Conservation (phyloP, 208 protist species). For the Leishmania lainsoni region DNA sequence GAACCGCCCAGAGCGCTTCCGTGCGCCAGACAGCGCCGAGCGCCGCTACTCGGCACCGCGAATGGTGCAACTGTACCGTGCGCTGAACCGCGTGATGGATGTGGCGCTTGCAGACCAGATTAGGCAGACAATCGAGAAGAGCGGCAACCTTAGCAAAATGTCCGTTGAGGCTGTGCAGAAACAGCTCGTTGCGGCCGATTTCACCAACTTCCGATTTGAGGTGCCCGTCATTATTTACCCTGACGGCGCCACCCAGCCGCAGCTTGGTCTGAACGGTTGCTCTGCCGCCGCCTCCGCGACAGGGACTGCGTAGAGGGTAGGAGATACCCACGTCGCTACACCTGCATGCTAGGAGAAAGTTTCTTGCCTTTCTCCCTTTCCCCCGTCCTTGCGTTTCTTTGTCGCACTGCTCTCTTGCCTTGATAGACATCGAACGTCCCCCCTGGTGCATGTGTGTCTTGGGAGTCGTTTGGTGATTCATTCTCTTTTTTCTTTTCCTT, state of each 20-base stretch:
- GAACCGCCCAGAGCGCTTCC: slow-evolving; percentile 85
- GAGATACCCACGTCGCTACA: background rate
- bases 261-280: slow-evolving; percentile 62
- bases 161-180: slow-evolving; percentile 60
- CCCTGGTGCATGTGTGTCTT: background rate
- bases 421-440: background rate
- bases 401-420: background rate
- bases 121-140: slow-evolving; percentile 27
- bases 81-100: slow-evolving; percentile 85
- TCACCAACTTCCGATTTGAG: slow-evolving; percentile 67
- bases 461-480: background rate
- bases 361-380: background rate
- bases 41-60: slow-evolving; percentile 80
- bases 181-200: slow-evolving; percentile 47
- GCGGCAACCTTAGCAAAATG: slow-evolving; percentile 38
- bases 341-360: background rate
- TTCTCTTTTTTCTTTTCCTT: background rate
- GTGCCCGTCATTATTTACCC: slow-evolving; percentile 86
- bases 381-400: background rate
- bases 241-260: slow-evolving; percentile 55
- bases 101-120: slow-evolving; percentile 82
- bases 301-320: slow-evolving; percentile 7
- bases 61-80: slow-evolving; percentile 90
- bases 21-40: slow-evolving; percentile 75
- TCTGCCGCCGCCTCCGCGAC: background rate